Base-by-base conservation (phyloP, 1,284 basidiomycete genomes). In the Caloboletus inedulis region DNA sequence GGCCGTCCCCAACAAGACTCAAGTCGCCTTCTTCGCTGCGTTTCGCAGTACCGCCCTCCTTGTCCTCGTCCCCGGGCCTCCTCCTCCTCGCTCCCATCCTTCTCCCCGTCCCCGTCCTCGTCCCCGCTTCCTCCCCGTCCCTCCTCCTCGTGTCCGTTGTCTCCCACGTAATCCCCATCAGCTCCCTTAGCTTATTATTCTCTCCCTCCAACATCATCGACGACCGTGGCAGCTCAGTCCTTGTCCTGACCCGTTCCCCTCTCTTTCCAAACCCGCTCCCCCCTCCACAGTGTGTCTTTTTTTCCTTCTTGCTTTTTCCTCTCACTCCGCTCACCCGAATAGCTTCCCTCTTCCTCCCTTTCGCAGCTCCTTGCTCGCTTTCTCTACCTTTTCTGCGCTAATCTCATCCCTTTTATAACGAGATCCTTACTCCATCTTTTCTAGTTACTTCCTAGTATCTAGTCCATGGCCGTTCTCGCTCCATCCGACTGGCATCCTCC, bases 391-490 rank as follows among this genome's bases (percentile, higher is more conserved):
- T 27, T 43, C 39, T 46, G 39, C 34, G 23, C 29, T 31, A 21
- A 34, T 43, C 45, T 35, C 40, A 21, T 18, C 31, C 34, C 31
- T 50, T 47, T 56, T 53, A 18, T 56, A 52, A 56, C 43, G 54
- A 52, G 54, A 41, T 43, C 37, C 16, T 35, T 47, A 52, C 35
- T 34, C 27, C 37, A 19, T 41, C 34, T 14, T 27, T 29, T 41
- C 49, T 21, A 30, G 31, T 35, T 25, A 13, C 39, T 51, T 16
- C n/a, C 21, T n/a, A 25, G 36, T 25, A 7, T 46, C 42, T 42
- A 35, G 54, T 82, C 78, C 77, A 88, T 88, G 85, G 86, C 85
- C 73, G 78, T 87, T 77, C 81, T 88, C 73, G 84, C 80, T 59
- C 77, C 81, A 68, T 76, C 79, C 73, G 84, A 87, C 76, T 87